Evolutionary conservation across 352 stramenopile genomes (phyloP), one percentile per base, ranked within the genome.

Genomic region (Halophytophthora polymorphica): DNA sequence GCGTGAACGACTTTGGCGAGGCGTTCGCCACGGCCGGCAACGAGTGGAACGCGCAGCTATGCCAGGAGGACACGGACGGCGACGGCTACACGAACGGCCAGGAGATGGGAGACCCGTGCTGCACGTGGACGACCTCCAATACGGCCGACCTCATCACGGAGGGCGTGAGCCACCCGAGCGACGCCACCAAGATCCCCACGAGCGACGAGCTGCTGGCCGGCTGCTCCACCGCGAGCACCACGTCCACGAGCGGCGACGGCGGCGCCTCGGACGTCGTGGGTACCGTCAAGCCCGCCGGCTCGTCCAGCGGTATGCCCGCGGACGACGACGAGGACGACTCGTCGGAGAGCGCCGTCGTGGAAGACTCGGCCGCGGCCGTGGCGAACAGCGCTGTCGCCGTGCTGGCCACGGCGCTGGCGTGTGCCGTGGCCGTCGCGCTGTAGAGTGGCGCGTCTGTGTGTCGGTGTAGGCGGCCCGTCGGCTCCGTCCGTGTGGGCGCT

Each of bases 61-160:
- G 85, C 45, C 34, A 79, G 38, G 56, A 66, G 28, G 86, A 95
- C 57, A 69, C 77, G 23, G 86, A 95, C 50, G 76, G 73, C 49
- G 86, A 95, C 46, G 86, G 86, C 17, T 84, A 83, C 60, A 90
- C 76, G 13, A 95, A 95, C 56, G 85, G 85, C 33, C 68, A 90
- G 56, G 85, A 95, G 44, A 73, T 95, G 3, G 83, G 85, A 25
- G 85, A 95, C 43, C 81, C 83, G 13, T 91, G 86, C 67, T 95
- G 85, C 58, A 75, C 64, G 42, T 95, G 85, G 85, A 83, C 63
- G 28, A 37, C 63, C 17, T 66, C 63, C 23, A 76, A 66, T 44
- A 60, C 71, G 1, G 77, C 49, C 10, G 45, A 40, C 1, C 64
- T 90, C n/a, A 61, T 90, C 45, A 77, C 69, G 7, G 61, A 77